phyloP scores from a whole-genome alignment of 2,329 filamentous ascomycete species.

The Microsporum canis region DNA sequence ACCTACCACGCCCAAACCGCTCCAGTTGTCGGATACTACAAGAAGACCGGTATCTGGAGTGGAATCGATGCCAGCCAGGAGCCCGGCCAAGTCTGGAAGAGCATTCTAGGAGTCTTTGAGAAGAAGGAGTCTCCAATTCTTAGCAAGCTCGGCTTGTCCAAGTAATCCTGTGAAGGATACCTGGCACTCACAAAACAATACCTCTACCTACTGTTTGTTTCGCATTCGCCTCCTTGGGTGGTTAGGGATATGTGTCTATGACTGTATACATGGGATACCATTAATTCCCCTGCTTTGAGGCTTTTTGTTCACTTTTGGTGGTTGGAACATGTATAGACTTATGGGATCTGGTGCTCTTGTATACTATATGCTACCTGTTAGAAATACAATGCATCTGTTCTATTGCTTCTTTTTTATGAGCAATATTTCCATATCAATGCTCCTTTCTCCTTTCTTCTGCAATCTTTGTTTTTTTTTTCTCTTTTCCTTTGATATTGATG shows the following conservation, averaged over 20 bases:
- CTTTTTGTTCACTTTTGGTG: constrained; percentile 7
- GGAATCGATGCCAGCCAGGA: constrained; percentile 92
- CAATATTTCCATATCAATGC: constrained; percentile 5
- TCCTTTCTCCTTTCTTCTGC: constrained; percentile 9
- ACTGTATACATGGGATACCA: constrained; percentile 9
- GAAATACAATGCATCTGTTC: constrained; percentile 6
- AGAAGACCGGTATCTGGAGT: constrained; percentile 94
- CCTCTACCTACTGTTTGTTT: constrained; percentile 1
- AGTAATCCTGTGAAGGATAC: constrained; percentile 25
- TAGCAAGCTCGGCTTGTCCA: constrained; percentile 45
- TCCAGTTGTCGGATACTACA: constrained; percentile 92
- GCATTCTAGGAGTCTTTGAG: constrained; percentile 72
- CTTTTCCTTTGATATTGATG: neutral
- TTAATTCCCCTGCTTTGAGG: constrained; percentile 3
- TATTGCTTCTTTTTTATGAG: constrained; percentile 4
- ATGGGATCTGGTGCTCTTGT: constrained; percentile 9
- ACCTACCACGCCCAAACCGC: constrained; percentile 92
- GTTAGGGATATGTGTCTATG: constrained; percentile 11
- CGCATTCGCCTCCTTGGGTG: constrained; percentile 5
- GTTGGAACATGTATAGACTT: constrained; percentile 13
- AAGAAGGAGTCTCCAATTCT: constrained; percentile 44
- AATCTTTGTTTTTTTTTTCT: neutral
- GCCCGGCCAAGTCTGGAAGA: constrained; percentile 91
- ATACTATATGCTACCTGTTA: constrained; percentile 9
- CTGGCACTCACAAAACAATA: neutral